Evolutionary conservation across 192 early-diverging fungal species (phyloP).

Genomic region (Entomortierella beljakovae): DNA sequence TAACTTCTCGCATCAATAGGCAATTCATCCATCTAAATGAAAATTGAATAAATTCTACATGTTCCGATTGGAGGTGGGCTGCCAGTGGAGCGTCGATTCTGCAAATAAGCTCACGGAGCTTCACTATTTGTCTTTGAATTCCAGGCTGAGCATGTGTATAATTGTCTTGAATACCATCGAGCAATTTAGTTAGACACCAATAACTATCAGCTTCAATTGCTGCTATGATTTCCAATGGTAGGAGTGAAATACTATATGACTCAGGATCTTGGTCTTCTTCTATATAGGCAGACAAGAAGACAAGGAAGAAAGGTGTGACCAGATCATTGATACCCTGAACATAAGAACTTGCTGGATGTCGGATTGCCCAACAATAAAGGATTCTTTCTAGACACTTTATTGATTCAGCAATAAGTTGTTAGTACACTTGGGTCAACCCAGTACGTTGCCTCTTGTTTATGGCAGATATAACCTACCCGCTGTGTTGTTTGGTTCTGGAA

Average conservation of each 20-base stretch:
- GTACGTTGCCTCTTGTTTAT: too few relatives aligned
- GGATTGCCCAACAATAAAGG: conserved; percentile 96
- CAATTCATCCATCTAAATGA: conserved; percentile 99
- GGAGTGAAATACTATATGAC: conserved; percentile 59
- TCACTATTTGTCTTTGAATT: conserved; percentile 90
- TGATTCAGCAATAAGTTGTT: neutral
- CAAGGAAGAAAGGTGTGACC: conserved; percentile 95
- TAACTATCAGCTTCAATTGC: conserved; percentile 95
- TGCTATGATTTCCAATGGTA: conserved; percentile 65
- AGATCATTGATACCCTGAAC: conserved; percentile 99
- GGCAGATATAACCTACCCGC: conserved; percentile 60
- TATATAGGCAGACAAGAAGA: conserved; percentile 83
- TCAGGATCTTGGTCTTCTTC: conserved; percentile 69
- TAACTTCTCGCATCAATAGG: conserved; percentile 95
- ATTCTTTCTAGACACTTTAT: conserved; percentile 86
- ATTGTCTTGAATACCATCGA: conserved; percentile 99
- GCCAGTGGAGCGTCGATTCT: conserved; percentile 92
- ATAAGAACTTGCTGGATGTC: conserved; percentile 98
- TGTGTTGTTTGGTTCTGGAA: conserved; percentile 88
- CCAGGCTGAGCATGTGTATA: conserved; percentile 98
- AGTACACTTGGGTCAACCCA: too few relatives aligned
- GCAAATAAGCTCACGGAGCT: conserved; percentile 90
- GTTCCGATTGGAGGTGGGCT: conserved; percentile 85
- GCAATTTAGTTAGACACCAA: conserved; percentile 95
- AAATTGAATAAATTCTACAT: conserved; percentile 98